Base-by-base conservation (phyloP, 2,329 filamentous ascomycete species). In the Drechslerella stenobrocha region DNA sequence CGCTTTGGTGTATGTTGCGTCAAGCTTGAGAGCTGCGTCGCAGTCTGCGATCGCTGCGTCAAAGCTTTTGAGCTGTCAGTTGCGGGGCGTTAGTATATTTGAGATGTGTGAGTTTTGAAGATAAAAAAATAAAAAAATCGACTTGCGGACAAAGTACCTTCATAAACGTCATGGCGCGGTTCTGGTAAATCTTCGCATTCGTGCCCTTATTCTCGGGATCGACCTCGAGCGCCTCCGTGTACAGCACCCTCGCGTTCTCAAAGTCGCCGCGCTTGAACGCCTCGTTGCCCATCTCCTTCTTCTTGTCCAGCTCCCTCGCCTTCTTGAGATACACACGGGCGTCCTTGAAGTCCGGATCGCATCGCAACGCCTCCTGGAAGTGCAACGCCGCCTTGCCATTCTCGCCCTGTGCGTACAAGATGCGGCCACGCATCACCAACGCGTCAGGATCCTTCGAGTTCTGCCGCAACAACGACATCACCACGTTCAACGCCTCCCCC, bases 401-500 rank as follows among this genome's bases (percentile, higher is more conserved):
- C 72, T 98, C 93, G 26, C 93, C 93, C 75, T 93, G 89, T 2
- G 86, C 87, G 74, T 97, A 97, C 50, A 96, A 82, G 13, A 90
- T 87, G 70, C 90, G 85, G 22, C 92, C 93, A 47, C 92, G 85
- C 52, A 98, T 83, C 3, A 96, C 89, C 70, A 98, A 80, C 1
- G 92, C 93, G 78, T 98, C 93, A 1, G 93, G 91, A 74, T 98
- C 93, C 75, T 92, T 87, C 76, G 81, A 90, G 79, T 97, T 97
- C 75, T 83, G 81, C 53, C 93, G 85, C 70, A 98, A 81, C 72
- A 98, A 78, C 1, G 83, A 84, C 84, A 96, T 96, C 73, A 90
- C 90, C 56, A 97, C 85, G 75, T 91, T 95, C 77, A 95, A 90
- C 3, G 90, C 92, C 76, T 96, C 91, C 30, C 90, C 91, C 5